phyloP scores from a whole-genome alignment of 2,329 filamentous ascomycete species.

The Aciculosporium take region DNA sequence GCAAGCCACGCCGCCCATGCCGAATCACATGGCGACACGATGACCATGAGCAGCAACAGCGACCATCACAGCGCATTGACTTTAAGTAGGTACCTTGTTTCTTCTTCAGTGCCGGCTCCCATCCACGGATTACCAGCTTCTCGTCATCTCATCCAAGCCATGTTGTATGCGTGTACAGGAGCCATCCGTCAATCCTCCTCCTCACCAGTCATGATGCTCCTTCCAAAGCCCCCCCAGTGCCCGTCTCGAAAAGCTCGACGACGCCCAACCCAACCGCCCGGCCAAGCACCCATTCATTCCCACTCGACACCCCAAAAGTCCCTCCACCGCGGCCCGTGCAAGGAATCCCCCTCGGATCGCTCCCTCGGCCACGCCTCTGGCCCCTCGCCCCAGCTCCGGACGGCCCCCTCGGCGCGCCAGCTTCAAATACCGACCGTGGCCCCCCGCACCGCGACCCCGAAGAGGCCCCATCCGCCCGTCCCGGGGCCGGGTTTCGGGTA shows the following conservation, averaged over 20 bases:
- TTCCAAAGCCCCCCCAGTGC: constrained; percentile 61
- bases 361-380: constrained; percentile 48
- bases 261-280: constrained; percentile 57
- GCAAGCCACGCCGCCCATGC: too few relatives aligned
- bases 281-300: constrained; percentile 57
- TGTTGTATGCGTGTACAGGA: too few relatives aligned
- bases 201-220: constrained; percentile 23
- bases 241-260: constrained; percentile 61
- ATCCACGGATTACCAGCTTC: too few relatives aligned
- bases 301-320: constrained; percentile 56
- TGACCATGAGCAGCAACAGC: too few relatives aligned
- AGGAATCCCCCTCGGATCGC: constrained; percentile 52
- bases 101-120: too few relatives aligned
- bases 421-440: constrained; percentile 53
- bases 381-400: constrained; percentile 46
- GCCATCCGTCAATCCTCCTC: too few relatives aligned
- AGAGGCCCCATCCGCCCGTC: too few relatives aligned
- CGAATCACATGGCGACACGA: too few relatives aligned
- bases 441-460: constrained; percentile 51
- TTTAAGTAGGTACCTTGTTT: too few relatives aligned
- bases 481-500: background rate
- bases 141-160: too few relatives aligned
- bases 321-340: constrained; percentile 40
- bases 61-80: too few relatives aligned
- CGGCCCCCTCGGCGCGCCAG: constrained; percentile 45